Base-by-base conservation (phyloP, 805 yeast species). In the Blastobotrys terrestris region DNA sequence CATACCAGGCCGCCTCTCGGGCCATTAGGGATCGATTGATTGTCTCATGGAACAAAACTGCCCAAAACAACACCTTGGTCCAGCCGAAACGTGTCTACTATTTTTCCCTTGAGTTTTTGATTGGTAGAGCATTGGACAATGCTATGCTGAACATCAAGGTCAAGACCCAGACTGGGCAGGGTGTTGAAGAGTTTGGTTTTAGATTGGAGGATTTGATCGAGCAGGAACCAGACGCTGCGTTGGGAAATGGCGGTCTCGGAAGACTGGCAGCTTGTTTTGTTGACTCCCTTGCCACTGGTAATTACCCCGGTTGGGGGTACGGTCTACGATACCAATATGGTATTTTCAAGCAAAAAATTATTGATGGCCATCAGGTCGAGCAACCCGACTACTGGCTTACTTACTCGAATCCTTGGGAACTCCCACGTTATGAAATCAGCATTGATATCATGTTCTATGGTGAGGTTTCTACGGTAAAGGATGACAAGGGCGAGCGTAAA, bases 231-330 rank as follows among this genome's bases (percentile, higher is more conserved):
- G 97, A 90, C 69, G 96, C 97, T 8, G 97, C 90, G 21, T 77
- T 90, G 52, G 97, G 97, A 63, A 91, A 91, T 64, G 97, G 97
- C 66, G 97, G 97, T 58, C 74, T 90, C 53, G 97, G 97, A 57
- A 81, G 97, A 67, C 76, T 90, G 65, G 97, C 97, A 19, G 96
- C 97, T 18, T 91, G 97, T 71, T 90, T 89, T 66, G 80, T 90
- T 47, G 97, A 91, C 71, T 88, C 96, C 1, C 73, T 90, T 67
- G 81, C 94, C 39, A 83, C 95, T 3, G 85, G 87, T 59, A 83
- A 87, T 68, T 87, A 87, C 68, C 89, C 95, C 15, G 96, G 95
- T 49, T 90, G 97, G 97, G 97, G 97, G 58, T 90, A 90, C 68
- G 97, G 97, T 55, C 74, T 90, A 60, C 84, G 95, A 67, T 90